Evolutionary conservation across 1,284 basidiomycete genomes (phyloP).

Genomic region (Afroboletus lepidellus): DNA sequence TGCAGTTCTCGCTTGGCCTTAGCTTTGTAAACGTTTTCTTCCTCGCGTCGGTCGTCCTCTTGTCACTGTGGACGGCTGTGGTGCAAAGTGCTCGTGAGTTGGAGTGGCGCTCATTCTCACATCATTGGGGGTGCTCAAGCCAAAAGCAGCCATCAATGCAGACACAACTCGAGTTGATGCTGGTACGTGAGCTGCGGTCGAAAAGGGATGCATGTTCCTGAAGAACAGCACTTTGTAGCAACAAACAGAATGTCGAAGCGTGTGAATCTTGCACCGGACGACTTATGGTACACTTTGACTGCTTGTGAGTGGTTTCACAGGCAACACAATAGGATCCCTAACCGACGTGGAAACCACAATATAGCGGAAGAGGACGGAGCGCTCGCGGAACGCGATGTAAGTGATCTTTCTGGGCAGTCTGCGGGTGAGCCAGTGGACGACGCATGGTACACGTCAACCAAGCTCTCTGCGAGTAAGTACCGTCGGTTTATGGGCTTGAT

Average conservation of each 20-base stretch:
- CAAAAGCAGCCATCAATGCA: constrained; percentile 7
- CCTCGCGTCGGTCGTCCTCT: not conserved
- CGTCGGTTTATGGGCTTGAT: not conserved
- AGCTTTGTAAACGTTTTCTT: not conserved
- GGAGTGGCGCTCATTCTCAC: not conserved
- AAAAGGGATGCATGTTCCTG: not conserved
- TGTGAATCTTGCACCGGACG: not conserved
- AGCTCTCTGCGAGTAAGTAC: constrained; percentile 4
- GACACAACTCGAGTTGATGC: not conserved
- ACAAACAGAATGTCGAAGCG: not conserved
- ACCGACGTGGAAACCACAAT: not conserved
- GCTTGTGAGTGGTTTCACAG: not conserved
- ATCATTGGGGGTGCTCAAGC: not conserved
- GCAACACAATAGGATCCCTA: not conserved
- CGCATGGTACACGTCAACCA: not conserved
- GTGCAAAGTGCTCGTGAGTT: constrained; percentile 18
- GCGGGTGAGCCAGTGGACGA: not conserved
- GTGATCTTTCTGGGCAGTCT: not conserved
- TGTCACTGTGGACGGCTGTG: constrained; percentile 5
- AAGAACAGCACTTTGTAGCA: not conserved
- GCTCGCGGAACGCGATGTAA: not conserved
- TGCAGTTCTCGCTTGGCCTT: constrained; percentile 2
- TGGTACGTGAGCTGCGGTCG: constrained; percentile 4
- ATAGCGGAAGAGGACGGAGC: not conserved
- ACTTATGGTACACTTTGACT: not conserved